phyloP scores from a whole-genome alignment of 2,329 filamentous ascomycete genomes.

The Amauroascus niger region DNA sequence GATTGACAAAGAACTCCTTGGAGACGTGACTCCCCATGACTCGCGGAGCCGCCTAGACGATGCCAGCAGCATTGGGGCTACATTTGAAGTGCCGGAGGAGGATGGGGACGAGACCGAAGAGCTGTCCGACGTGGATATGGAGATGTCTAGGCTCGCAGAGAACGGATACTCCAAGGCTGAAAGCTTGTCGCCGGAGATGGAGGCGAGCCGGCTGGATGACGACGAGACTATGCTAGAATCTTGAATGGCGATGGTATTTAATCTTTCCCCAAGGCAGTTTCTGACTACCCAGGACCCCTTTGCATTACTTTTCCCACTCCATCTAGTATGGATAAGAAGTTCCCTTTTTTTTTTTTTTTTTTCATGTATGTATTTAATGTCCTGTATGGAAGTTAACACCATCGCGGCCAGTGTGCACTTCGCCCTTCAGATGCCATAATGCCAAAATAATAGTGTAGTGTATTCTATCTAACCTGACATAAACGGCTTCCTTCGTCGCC shows the following conservation, averaged over 20 bases:
- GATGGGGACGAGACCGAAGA: slow-evolving; percentile 13
- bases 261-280: background rate
- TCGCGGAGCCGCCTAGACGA: slow-evolving; percentile 7
- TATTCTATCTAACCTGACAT: background rate
- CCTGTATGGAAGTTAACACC: background rate
- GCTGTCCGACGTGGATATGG: slow-evolving; percentile 13
- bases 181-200: slow-evolving; percentile 4
- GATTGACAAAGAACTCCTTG: slow-evolving; percentile 9
- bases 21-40: slow-evolving; percentile 4
- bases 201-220: slow-evolving; percentile 6
- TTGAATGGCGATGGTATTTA: background rate
- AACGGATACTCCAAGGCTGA: background rate
- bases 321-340: background rate
- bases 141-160: slow-evolving; percentile 7
- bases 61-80: slow-evolving; percentile 5
- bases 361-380: background rate
- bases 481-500: background rate
- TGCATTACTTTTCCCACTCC: background rate
- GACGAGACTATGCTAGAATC: slow-evolving; percentile 14
- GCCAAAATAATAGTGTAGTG: background rate
- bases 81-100: background rate
- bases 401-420: background rate
- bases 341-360: background rate
- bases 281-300: background rate
- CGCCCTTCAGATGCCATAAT: background rate